Evolutionary conservation across 768 basidiomycete species (phyloP), one percentile per base, ranked within the genome.

Genomic region (Tulasnella sp.): DNA sequence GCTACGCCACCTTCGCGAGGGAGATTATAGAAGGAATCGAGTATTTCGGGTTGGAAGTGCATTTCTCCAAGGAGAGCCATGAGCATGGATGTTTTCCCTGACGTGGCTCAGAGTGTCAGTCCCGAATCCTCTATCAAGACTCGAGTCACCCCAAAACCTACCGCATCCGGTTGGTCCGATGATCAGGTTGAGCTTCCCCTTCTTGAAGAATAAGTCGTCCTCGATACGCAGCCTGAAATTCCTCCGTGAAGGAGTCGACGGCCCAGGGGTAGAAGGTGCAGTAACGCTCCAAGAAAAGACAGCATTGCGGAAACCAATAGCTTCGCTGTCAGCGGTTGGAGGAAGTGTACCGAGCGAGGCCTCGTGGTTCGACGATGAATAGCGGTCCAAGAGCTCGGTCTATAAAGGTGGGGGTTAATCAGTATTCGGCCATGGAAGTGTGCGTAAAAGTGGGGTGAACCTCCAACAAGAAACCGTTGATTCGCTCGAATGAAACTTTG

Each of bases 1-100:
- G 92, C 89, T 49, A 96, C 86, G 6, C 93, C 92, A 0, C 86
- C 86, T 3, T 83, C 83, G 2, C 92, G 85, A 34, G 93, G 93
- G 7, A 94, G 86, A 78, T 88, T 89, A 82, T 86, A 91, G 86
- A 88, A 91, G 0, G 91, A 89, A 58, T 87, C 86, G 0, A 87
- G 75, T 1, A 37, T 70, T 14, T 78, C 75, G 19, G 80, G 80
- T 52, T 83, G 76, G 76, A 84, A 84, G 78, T 84, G 83, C 79
- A 85, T 82, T 78, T 85, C 84, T 37, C 84, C 83, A 2, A 84
- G 79, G 2, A 85, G 79, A 3, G 84, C 84, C 81, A 82, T 78
- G 11, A 79, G 74, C 4, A 79, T 34, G 6, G 71, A 74, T 8
- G 79, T 78, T 72, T 79, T 79, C 8, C 79, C 79, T 76, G 25